Base-by-base conservation (phyloP, 352 stramenopile genomes). In the Thraustochytrium striatum region DNA sequence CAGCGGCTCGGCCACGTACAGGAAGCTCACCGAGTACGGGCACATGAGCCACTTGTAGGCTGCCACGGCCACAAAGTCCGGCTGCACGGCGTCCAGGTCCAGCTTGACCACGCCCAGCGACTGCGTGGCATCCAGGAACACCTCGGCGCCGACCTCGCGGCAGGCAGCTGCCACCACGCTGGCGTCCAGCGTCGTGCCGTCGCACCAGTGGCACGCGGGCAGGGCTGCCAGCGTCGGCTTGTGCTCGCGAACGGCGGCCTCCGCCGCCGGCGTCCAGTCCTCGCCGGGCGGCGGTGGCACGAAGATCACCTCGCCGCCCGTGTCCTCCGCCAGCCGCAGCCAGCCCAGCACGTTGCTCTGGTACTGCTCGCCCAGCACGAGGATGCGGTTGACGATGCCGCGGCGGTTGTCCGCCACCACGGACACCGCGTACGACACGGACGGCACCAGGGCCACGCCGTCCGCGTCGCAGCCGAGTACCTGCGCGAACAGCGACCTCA, bases 101-200 rank as follows among this genome's bases (percentile, higher is more conserved):
- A 70, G 33, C 9, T 25, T 9, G 35, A 44, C 35, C 25, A 70
- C 59, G 41, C 59, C 59, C 19, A 70, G 11, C 25, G 59, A 70
- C 41, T 70, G 59, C 16, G 59, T 70, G 36, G 35, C 59, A 52
- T 70, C 59, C 9, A 70, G 59, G 30, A 70, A 70, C 19, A 70
- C 25, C 35, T 16, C 35, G 9, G 59, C 59, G 9, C 30, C 9
- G 1, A 70, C 35, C 38, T 70, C 59, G 36, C 36, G 59, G 21
- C 35, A 33, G 41, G 35, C 35, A 7, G 36, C 41, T 8, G 59
- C 53, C 35, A 70, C 30, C 13, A 16, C 21, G 3, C 25, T 38
- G 33, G 59, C 41, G 35, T 70, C 59, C 2, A 70, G 16, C 5
- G 19, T 33, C 25, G 33, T n/a, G 21, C 59, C 59, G 59, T 70